phyloP scores from a whole-genome alignment of 306 rosid species.

The Biancaea sappan region DNA sequence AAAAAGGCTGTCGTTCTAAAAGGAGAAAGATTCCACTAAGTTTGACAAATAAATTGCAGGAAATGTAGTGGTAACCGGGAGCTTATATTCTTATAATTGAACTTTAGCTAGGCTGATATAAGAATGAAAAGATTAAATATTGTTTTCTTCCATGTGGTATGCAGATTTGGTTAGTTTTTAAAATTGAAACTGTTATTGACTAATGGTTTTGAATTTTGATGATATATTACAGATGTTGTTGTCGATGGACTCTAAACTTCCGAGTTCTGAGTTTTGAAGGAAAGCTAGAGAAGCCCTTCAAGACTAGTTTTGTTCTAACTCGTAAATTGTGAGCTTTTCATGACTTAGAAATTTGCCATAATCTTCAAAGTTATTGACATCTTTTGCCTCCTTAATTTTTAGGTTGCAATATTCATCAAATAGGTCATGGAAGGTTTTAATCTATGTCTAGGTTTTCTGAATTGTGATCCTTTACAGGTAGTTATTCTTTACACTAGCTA shows the following conservation, averaged over 20 bases:
- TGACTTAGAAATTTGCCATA: background rate
- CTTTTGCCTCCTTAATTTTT: conserved; percentile 1
- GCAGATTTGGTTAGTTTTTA: background rate
- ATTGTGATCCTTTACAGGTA: background rate
- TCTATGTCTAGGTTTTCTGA: background rate
- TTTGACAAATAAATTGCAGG: background rate
- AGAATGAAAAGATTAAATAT: background rate
- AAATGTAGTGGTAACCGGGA: too few species aligned
- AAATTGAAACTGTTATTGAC: conserved; percentile 6
- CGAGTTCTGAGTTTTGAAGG: background rate
- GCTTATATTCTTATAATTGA: background rate
- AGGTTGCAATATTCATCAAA: conserved; percentile 13
- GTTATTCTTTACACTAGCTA: background rate
- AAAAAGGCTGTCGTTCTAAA: too few species aligned
- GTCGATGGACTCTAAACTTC: background rate
- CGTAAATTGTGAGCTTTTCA: background rate
- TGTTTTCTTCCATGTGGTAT: conserved; percentile 3
- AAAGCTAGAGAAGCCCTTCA: conserved; percentile 5
- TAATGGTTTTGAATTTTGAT: background rate
- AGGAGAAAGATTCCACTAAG: background rate
- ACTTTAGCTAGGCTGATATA: too few species aligned
- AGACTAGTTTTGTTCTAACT: background rate
- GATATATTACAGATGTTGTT: conserved; percentile 23
- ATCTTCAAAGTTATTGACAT: background rate
- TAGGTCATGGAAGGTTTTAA: background rate